Percentiles rank a stretch among this genome's conserved stretches.
phyloP scores from a whole-genome alignment of 306 rosid species.

The Mucuna pruriens region DNA sequence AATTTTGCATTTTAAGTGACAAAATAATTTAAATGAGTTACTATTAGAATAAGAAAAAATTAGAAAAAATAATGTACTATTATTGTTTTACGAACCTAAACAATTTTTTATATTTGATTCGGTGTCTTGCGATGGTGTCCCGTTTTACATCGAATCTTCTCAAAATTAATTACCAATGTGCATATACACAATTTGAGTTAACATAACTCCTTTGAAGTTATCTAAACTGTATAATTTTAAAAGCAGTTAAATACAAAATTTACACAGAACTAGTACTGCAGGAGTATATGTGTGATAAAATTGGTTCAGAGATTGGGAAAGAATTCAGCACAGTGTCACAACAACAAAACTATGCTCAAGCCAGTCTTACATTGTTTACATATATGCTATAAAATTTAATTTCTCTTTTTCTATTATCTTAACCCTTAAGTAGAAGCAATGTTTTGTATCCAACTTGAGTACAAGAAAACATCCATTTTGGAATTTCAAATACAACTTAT shows the following conservation, averaged over 20 bases:
- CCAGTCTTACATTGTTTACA: conserved; percentile 9
- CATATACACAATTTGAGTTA: not conserved
- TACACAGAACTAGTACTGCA: not conserved
- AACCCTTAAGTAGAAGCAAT: conserved; percentile 17
- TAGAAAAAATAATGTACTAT: not conserved
- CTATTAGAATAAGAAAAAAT: not conserved
- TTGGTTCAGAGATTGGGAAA: not conserved
- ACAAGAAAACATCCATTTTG: not conserved
- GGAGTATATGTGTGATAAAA: not conserved
- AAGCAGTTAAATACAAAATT: not conserved
- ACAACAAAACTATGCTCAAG: not conserved
- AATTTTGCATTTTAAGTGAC: conserved; percentile 17
- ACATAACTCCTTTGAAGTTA: not conserved
- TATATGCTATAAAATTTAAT: not conserved
- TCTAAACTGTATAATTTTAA: not conserved
- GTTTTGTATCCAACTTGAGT: not conserved
- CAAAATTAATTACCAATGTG: not conserved
- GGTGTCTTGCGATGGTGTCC: not conserved
- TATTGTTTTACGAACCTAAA: not conserved
- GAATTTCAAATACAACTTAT: not conserved
- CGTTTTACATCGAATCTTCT: not conserved
- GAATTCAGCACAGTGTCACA: not conserved
- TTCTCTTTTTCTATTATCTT: not conserved
- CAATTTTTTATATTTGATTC: not conserved
- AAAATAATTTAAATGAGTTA: not conserved